These are phyloP conservation scores for Fusarium coicis DNA, from an alignment of 2,329 filamentous ascomycete genomes.

Conservation along the genomic window DNA sequence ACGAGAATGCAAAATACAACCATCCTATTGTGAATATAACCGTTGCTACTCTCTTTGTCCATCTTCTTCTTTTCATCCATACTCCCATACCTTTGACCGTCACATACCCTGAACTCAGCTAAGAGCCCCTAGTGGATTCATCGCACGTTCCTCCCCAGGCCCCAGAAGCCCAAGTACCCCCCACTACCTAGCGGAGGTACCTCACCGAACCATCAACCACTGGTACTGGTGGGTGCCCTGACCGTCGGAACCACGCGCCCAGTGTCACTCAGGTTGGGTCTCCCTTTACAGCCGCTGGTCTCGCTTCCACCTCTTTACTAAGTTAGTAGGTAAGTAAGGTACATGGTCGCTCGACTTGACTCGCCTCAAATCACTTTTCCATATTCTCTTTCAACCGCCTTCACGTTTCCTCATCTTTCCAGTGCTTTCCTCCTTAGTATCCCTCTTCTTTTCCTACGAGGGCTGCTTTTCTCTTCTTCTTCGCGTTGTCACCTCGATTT, in stretches of 20 bases:
- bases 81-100: slow-evolving; percentile 10
- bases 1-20: background rate
- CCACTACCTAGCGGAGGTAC: slow-evolving; percentile 24
- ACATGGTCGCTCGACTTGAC: background rate
- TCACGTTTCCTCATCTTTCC: slow-evolving; percentile 26
- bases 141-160: slow-evolving; percentile 23
- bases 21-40: background rate
- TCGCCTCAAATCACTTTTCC: slow-evolving; percentile 15
- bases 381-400: slow-evolving; percentile 18
- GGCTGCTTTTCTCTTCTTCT: background rate
- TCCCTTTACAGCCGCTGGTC: slow-evolving; percentile 10
- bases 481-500: background rate
- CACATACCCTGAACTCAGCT: slow-evolving; percentile 26
- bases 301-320: slow-evolving; percentile 10
- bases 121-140: slow-evolving; percentile 20
- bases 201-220: slow-evolving; percentile 7
- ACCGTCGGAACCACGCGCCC: slow-evolving; percentile 31
- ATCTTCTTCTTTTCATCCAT: background rate
- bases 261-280: slow-evolving; percentile 29
- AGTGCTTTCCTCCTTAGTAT: background rate
- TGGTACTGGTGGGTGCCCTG: background rate
- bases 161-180: background rate
- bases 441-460: background rate
- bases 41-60: background rate
- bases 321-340: too few species aligned